Conservation (phyloP, 2,329 filamentous ascomycete species). For the Sphaerulina musiva region DNA sequence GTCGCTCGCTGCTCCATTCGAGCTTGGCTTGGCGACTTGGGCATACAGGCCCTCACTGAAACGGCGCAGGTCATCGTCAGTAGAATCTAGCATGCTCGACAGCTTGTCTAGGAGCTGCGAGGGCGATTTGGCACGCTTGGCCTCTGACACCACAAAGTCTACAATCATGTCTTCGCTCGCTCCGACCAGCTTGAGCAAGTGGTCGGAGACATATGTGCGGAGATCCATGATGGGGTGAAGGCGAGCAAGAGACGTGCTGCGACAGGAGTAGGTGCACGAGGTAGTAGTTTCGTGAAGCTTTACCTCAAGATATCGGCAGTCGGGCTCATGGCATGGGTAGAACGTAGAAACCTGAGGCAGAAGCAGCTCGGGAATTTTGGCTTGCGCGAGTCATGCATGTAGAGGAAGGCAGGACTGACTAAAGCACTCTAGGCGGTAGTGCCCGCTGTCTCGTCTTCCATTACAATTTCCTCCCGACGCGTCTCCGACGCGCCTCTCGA, state of each 20-base stretch:
- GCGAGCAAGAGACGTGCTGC: background rate
- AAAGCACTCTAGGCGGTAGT: no score
- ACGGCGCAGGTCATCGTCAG: conserved; percentile 39
- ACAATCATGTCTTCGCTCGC: conserved; percentile 51
- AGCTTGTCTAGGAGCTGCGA: conserved; percentile 47
- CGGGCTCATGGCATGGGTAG: no score
- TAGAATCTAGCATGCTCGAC: conserved; percentile 47
- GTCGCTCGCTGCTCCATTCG: conserved; percentile 16
- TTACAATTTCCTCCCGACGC: no score
- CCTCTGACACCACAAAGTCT: conserved; percentile 53
- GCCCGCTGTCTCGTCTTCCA: no score
- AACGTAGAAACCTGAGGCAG: no score
- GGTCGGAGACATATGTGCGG: conserved; percentile 41
- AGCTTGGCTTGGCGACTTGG: conserved; percentile 28
- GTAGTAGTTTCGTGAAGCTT: no score
- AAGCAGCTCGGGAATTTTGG: no score
- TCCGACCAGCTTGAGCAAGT: conserved; percentile 48
- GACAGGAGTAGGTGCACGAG: background rate
- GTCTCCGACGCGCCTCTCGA: no score
- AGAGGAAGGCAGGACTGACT: no score
- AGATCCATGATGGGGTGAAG: conserved; percentile 27
- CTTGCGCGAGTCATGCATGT: no score
- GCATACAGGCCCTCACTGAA: conserved; percentile 46
- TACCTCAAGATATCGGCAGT: no score
- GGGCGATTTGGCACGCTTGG: conserved; percentile 45